Evolutionary conservation across 164 flowering plant species (phyloP).

Genomic region (Berberis vulgaris): DNA sequence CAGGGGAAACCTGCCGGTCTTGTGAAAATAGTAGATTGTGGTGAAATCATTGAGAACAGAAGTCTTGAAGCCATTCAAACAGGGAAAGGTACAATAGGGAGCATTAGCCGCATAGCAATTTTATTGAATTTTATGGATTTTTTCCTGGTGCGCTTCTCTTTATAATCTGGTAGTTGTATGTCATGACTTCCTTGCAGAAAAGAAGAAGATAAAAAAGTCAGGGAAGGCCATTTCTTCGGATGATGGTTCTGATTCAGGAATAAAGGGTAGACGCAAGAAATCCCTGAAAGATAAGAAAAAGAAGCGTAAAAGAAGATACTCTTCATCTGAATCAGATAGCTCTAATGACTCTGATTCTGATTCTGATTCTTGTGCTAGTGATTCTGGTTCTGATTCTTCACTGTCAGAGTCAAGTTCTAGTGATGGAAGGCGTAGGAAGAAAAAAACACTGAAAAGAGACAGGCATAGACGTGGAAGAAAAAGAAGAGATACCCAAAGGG

Average conservation of each 20-base stretch:
- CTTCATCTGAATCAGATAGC: slow-evolving; percentile 72
- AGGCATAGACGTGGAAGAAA: slow-evolving; percentile 54
- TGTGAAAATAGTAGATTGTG: slow-evolving; percentile 81
- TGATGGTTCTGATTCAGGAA: slow-evolving; percentile 36
- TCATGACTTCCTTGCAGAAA: slow-evolving; percentile 30
- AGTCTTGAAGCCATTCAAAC: slow-evolving; percentile 7
- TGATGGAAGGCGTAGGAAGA: slow-evolving; percentile 44
- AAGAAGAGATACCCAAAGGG: slow-evolving; percentile 50
- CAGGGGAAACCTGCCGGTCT: slow-evolving; percentile 53
- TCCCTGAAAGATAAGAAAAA: slow-evolving; percentile 47
- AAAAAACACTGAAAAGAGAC: slow-evolving; percentile 25
- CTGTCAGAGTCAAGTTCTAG: slow-evolving; percentile 65
- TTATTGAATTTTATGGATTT: background rate
- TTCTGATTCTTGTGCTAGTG: slow-evolving; percentile 19
- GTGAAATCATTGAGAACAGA: slow-evolving; percentile 57
- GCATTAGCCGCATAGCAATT: background rate
- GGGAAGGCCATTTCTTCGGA: slow-evolving; percentile 38
- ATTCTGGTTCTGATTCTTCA: slow-evolving; percentile 40
- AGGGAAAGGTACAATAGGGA: slow-evolving; percentile 23
- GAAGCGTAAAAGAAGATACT: slow-evolving; percentile 64
- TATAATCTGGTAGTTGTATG: background rate
- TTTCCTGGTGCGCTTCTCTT: background rate
- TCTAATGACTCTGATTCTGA: slow-evolving; percentile 56
- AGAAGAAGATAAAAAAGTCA: slow-evolving; percentile 35
- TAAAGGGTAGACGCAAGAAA: slow-evolving; percentile 67